Conservation (phyloP, 2,329 filamentous ascomycete species). For the Trichoderma sp. region DNA sequence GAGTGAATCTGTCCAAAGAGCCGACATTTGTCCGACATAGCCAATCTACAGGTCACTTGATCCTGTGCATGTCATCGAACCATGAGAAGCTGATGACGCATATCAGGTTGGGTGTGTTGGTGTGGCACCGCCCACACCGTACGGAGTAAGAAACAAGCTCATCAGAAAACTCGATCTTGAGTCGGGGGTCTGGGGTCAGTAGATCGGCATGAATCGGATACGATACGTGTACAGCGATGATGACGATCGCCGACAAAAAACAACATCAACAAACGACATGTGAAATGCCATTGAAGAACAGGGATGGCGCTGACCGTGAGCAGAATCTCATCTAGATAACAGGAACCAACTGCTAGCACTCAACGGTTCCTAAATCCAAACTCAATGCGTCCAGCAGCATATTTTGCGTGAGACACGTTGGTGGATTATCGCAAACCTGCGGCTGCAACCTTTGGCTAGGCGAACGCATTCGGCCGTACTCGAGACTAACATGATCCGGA, state of each 20-base stretch:
- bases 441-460: slow-evolving; percentile 3
- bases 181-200: neutral
- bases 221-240: neutral
- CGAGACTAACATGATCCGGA: neutral
- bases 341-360: neutral
- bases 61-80: neutral
- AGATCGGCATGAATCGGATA: neutral
- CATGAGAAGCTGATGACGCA: neutral
- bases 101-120: neutral
- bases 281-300: neutral
- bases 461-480: neutral
- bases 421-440: neutral
- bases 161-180: neutral
- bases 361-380: neutral
- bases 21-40: neutral
- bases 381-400: neutral
- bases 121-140: slow-evolving; percentile 1
- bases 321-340: neutral
- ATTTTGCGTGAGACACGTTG: neutral
- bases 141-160: neutral
- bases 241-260: neutral
- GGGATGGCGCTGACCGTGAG: too few species aligned
- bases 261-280: neutral
- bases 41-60: neutral
- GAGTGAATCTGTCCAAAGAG: too few species aligned